These are phyloP conservation scores for Thymus quinquecostatus DNA, from an alignment of 257 asterid genomes.

Conservation along the genomic window DNA sequence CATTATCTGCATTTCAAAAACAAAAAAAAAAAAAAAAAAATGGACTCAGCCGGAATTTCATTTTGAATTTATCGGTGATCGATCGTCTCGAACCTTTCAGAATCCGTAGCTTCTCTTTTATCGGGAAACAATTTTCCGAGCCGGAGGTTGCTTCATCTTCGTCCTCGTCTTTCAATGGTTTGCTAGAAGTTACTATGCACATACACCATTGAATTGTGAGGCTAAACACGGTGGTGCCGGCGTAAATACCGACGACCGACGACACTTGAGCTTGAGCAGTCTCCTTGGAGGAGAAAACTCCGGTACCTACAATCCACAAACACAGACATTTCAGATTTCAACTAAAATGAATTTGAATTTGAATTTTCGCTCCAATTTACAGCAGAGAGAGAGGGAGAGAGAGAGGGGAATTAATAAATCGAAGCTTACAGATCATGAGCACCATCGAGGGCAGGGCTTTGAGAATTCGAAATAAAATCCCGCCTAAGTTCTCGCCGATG, in stretches of 20 bases:
- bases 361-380: no score
- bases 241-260: no score
- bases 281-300: conserved; percentile 44
- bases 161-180: conserved; percentile 26
- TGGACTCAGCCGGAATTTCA: neutral
- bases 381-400: no score
- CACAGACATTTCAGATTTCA: neutral
- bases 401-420: no score
- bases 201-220: conserved; percentile 58
- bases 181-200: conserved; percentile 43
- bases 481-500: no score
- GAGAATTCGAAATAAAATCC: conserved; percentile 56
- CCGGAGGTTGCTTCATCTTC: neutral
- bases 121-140: conserved; percentile 27
- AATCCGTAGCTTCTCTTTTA: conserved; percentile 28
- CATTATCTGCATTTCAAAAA: conserved; percentile 35
- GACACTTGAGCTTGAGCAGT: conserved; percentile 47
- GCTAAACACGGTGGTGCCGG: conserved; percentile 52
- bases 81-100: conserved; percentile 30
- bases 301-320: conserved; percentile 39
- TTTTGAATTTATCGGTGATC: neutral
- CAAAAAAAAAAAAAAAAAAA: no score
- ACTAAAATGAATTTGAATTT: neutral
- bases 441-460: conserved; percentile 58
- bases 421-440: conserved; percentile 55